Percentiles rank a stretch among this genome's conserved stretches.
phyloP scores from a whole-genome alignment of 768 basidiomycete genomes.

The Lentinula sp. region DNA sequence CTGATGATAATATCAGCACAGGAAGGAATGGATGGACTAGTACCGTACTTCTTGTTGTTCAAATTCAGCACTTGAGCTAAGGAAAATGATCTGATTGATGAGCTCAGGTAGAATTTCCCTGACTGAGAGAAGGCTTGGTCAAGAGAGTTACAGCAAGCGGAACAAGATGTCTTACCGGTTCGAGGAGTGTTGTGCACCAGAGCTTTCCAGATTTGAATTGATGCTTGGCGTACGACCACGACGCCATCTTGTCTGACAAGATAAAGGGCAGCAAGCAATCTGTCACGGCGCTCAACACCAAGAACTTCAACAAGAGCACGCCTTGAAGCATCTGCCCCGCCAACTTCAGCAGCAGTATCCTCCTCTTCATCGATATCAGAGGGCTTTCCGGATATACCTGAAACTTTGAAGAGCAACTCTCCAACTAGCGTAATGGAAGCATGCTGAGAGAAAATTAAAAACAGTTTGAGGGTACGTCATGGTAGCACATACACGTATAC shows the following conservation, averaged over 20 bases:
- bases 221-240: constrained; percentile 81
- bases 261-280: constrained; percentile 86
- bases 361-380: constrained; percentile 68
- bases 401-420: constrained; percentile 93
- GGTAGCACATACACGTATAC: constrained; percentile 69
- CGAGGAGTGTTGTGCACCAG: constrained; percentile 91
- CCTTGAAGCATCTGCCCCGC: constrained; percentile 71
- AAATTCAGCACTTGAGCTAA: constrained; percentile 72
- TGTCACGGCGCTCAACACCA: constrained; percentile 82
- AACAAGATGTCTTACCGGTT: constrained; percentile 49
- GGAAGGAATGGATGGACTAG: background rate
- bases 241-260: constrained; percentile 92
- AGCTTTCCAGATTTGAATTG: constrained; percentile 97
- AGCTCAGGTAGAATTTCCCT: constrained; percentile 89
- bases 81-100: constrained; percentile 65
- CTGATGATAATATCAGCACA: constrained; percentile 30
- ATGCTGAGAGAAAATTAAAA: constrained; percentile 46
- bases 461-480: background rate
- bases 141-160: background rate
- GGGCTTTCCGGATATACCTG: constrained; percentile 89
- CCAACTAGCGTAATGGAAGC: constrained; percentile 95
- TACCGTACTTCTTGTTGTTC: constrained; percentile 83
- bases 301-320: constrained; percentile 84
- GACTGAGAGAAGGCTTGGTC: constrained; percentile 34
- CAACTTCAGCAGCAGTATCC: constrained; percentile 57